Conservation (phyloP, 805 yeast genomes). For the Torulaspora maleeae region DNA sequence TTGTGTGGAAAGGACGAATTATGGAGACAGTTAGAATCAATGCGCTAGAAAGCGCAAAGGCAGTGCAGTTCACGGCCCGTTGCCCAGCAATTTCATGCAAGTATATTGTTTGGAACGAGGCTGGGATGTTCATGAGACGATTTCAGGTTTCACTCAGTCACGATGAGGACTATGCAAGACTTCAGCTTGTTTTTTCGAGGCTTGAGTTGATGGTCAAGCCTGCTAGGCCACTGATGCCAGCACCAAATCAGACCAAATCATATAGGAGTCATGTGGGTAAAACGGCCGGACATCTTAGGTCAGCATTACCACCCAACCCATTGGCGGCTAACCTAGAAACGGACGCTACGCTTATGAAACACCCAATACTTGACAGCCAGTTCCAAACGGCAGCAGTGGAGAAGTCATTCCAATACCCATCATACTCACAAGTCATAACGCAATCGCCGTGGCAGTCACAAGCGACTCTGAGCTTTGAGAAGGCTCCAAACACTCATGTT, state of each 20-base stretch:
- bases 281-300: background rate
- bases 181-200: background rate
- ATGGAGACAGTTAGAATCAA: slow-evolving; percentile 7
- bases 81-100: slow-evolving; percentile 31
- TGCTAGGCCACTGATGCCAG: slow-evolving; percentile 9
- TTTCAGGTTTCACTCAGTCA: slow-evolving; percentile 26
- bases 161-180: slow-evolving; percentile 14
- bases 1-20: slow-evolving; percentile 4
- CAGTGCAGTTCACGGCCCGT: slow-evolving; percentile 24
- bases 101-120: slow-evolving; percentile 14
- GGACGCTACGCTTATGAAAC: background rate
- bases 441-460: background rate
- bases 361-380: background rate
- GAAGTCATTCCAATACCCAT: background rate
- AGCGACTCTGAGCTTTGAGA: background rate
- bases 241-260: background rate
- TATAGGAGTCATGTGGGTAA: background rate
- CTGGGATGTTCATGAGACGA: slow-evolving; percentile 15
- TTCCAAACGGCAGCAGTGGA: background rate
- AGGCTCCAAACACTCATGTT: background rate
- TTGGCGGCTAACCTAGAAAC: slow-evolving; percentile 1
- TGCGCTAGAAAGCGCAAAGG: slow-evolving; percentile 2
- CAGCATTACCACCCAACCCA: background rate
- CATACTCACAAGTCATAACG: background rate
- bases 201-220: slow-evolving; percentile 15